Evolutionary conservation across 441 rosid species (phyloP).

Genomic region (Erysimum pusillum): DNA sequence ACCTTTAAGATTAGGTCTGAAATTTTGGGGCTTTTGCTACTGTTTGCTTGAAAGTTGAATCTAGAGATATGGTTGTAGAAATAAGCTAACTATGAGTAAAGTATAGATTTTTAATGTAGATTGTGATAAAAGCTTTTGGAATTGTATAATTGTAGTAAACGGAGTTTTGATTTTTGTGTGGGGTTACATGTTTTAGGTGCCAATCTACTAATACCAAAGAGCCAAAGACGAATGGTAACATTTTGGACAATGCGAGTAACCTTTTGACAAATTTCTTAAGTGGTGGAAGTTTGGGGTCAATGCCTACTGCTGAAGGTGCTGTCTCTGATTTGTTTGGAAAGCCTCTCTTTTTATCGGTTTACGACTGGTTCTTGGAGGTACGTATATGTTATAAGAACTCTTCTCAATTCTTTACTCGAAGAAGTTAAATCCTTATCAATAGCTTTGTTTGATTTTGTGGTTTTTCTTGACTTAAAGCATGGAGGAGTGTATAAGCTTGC

Average conservation of each 20-base stretch:
- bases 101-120: not conserved
- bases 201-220: conserved; percentile 66
- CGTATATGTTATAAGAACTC: not conserved
- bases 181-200: conserved; percentile 55
- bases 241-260: conserved; percentile 87
- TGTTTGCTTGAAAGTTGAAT: conserved; percentile 21
- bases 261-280: conserved; percentile 80
- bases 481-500: conserved; percentile 97
- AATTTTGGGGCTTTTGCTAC: not conserved
- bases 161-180: conserved; percentile 30
- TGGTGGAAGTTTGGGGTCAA: conserved; percentile 79
- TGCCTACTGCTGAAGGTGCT: conserved; percentile 94
- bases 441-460: conserved; percentile 13
- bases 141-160: conserved; percentile 2
- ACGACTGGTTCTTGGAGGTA: conserved; percentile 95
- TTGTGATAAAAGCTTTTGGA: conserved; percentile 12
- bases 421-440: not conserved
- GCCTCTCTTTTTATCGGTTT: conserved; percentile 85
- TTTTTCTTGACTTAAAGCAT: conserved; percentile 53
- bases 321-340: conserved; percentile 88
- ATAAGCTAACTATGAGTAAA: not conserved
- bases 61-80: not conserved
- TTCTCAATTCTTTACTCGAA: not conserved
- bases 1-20: conserved; percentile 7
- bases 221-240: conserved; percentile 63